Conservation (phyloP, 176 grass and related monocot species). For the Juncus effusus region DNA sequence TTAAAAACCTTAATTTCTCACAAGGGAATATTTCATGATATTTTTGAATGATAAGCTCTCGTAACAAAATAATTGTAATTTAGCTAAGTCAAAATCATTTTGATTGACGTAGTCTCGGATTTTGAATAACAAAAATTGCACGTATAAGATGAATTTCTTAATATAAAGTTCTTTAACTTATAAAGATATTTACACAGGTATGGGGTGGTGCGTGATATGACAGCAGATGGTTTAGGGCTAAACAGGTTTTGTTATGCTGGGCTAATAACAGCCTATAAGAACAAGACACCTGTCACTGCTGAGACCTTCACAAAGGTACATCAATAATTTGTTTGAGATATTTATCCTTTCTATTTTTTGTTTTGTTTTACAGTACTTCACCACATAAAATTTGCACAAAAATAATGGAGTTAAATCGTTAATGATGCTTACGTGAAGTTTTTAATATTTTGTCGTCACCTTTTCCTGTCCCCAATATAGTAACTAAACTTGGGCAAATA, state of each 20-base stretch:
- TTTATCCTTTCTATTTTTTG: background rate
- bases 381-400: too few relatives aligned
- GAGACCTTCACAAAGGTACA: conserved; percentile 66
- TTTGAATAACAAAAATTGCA: too few relatives aligned
- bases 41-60: too few relatives aligned
- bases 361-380: too few relatives aligned
- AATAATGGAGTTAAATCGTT: background rate
- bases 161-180: too few relatives aligned
- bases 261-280: conserved; percentile 89
- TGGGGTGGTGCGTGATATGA: conserved; percentile 92
- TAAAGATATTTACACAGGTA: conserved; percentile 39
- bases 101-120: too few relatives aligned
- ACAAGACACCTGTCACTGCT: conserved; percentile 66
- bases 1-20: conserved; percentile 6
- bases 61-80: too few relatives aligned
- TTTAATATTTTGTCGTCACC: background rate
- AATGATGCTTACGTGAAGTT: conserved; percentile 17
- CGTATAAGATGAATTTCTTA: too few relatives aligned
- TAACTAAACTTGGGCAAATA: too few relatives aligned
- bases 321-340: background rate
- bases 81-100: too few relatives aligned
- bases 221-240: conserved; percentile 86
- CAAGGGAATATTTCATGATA: too few relatives aligned
- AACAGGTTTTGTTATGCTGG: conserved; percentile 97
- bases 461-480: too few relatives aligned